These are phyloP conservation scores for Tubosaeta sp. DNA, from an alignment of 768 basidiomycete species.

Conservation along the genomic window DNA sequence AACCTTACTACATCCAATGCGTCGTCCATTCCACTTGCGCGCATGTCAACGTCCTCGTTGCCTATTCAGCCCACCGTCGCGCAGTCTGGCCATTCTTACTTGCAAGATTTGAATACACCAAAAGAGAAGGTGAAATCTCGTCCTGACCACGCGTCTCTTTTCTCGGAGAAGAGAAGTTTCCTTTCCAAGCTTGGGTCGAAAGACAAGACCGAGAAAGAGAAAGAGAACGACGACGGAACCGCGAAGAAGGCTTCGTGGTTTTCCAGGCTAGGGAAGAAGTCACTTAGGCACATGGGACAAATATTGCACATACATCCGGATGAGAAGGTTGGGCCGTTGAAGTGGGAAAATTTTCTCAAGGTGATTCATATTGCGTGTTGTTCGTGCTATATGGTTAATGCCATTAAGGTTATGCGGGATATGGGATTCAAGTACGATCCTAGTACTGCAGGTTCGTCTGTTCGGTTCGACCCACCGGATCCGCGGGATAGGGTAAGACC, in stretches of 20 bases:
- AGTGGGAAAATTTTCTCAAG: conserved; percentile 77
- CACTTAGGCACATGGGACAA: conserved; percentile 58
- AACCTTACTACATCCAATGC: conserved; percentile 11
- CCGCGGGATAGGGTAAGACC: conserved; percentile 39
- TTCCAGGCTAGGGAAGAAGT: conserved; percentile 54
- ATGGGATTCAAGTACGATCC: conserved; percentile 76
- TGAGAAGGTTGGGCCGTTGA: conserved; percentile 59
- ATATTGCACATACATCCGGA: conserved; percentile 54
- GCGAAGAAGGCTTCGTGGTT: conserved; percentile 51
- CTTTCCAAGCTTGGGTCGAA: conserved; percentile 44
- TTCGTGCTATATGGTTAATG: background rate
- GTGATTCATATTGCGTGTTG: conserved; percentile 30
- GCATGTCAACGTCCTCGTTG: conserved; percentile 38
- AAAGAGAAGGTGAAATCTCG: conserved; percentile 74
- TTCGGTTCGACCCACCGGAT: conserved; percentile 75
- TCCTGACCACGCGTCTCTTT: conserved; percentile 51
- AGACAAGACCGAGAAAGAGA: conserved; percentile 32
- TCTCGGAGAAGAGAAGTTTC: conserved; percentile 43
- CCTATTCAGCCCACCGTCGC: conserved; percentile 48
- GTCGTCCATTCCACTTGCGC: conserved; percentile 19
- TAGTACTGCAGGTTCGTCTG: conserved; percentile 76
- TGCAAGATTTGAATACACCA: conserved; percentile 45
- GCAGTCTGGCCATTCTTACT: conserved; percentile 68
- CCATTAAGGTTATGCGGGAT: conserved; percentile 61
- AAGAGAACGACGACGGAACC: conserved; percentile 29